Evolutionary conservation across 2,329 filamentous ascomycete species (phyloP).

Genomic region (Alternaria metachromatica): DNA sequence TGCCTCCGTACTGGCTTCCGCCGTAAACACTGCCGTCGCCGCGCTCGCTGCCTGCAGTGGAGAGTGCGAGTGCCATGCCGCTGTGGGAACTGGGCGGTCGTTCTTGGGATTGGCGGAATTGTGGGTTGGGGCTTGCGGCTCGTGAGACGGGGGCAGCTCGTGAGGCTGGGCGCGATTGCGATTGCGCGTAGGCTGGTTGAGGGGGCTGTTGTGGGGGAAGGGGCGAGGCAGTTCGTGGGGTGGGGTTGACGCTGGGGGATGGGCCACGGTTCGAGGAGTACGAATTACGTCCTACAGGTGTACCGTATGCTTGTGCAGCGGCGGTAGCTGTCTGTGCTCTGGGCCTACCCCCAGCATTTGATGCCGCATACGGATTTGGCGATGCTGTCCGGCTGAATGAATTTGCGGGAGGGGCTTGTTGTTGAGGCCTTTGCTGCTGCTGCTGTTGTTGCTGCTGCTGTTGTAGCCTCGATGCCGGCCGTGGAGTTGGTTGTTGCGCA

Average conservation of each 20-base stretch:
- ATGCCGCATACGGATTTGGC: slow-evolving; percentile 67
- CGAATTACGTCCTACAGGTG: slow-evolving; percentile 40
- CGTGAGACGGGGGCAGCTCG: slow-evolving; percentile 48
- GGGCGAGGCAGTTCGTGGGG: slow-evolving; percentile 52
- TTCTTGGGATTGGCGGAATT: slow-evolving; percentile 56
- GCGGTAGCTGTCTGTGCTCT: slow-evolving; percentile 50
- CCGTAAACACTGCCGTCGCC: slow-evolving; percentile 50
- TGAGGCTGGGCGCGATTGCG: slow-evolving; percentile 37
- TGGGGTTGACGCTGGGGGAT: slow-evolving; percentile 47
- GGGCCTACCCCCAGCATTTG: slow-evolving; percentile 38
- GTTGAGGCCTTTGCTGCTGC: slow-evolving; percentile 1
- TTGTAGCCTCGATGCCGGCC: slow-evolving; percentile 4
- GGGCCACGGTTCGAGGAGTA: slow-evolving; percentile 48
- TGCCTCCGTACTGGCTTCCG: slow-evolving; percentile 46
- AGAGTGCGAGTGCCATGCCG: slow-evolving; percentile 56
- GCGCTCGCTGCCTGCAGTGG: slow-evolving; percentile 47
- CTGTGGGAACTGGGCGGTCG: slow-evolving; percentile 56
- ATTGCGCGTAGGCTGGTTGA: slow-evolving; percentile 41
- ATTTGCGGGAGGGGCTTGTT: slow-evolving; percentile 14
- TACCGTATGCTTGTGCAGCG: slow-evolving; percentile 41
- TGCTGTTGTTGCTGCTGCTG: slow-evolving; percentile 9
- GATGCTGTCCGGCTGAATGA: slow-evolving; percentile 49
- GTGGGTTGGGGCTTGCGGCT: slow-evolving; percentile 60
- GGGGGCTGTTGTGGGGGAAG: slow-evolving; percentile 48
- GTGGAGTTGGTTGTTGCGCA: slow-evolving; percentile 5